Percentiles rank a stretch among this genome's conserved stretches.
These are phyloP conservation scores for Fereydounia khargensis DNA, from an alignment of 1,284 basidiomycete species.

Conservation along the genomic window DNA sequence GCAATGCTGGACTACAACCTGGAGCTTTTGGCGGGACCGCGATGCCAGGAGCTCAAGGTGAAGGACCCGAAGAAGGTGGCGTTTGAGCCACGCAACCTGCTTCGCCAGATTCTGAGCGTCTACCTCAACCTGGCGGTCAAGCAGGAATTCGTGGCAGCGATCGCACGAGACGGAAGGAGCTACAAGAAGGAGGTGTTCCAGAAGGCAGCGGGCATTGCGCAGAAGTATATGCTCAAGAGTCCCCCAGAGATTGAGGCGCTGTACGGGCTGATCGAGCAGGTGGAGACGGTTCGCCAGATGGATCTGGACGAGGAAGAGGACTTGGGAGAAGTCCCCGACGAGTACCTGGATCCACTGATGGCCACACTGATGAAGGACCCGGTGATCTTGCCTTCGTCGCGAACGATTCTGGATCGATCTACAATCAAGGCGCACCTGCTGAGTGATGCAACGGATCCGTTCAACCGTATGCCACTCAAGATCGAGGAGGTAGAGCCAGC, in stretches of 20 bases:
- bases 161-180: slow-evolving; percentile 88
- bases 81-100: slow-evolving; percentile 79
- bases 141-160: slow-evolving; percentile 77
- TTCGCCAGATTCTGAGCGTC: slow-evolving; percentile 85
- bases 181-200: slow-evolving; percentile 84
- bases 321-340: slow-evolving; percentile 88
- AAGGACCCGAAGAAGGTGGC: slow-evolving; percentile 82
- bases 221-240: slow-evolving; percentile 71
- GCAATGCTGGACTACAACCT: slow-evolving; percentile 97
- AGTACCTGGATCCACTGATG: slow-evolving; percentile 87
- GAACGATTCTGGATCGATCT: slow-evolving; percentile 75
- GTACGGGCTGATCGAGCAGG: slow-evolving; percentile 71
- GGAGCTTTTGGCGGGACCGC: slow-evolving; percentile 81
- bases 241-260: slow-evolving; percentile 76
- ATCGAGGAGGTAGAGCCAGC: slow-evolving; percentile 57
- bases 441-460: slow-evolving; percentile 72
- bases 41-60: slow-evolving; percentile 75
- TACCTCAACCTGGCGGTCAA: slow-evolving; percentile 84
- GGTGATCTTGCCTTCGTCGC: slow-evolving; percentile 82
- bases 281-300: slow-evolving; percentile 78
- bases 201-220: slow-evolving; percentile 71
- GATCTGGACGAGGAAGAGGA: slow-evolving; percentile 82
- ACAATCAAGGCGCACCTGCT: slow-evolving; percentile 95
- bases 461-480: slow-evolving; percentile 59
- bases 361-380: slow-evolving; percentile 94